Conservation (phyloP, 1,139 yeast genomes). For the Arxiozyma heterogenica region DNA sequence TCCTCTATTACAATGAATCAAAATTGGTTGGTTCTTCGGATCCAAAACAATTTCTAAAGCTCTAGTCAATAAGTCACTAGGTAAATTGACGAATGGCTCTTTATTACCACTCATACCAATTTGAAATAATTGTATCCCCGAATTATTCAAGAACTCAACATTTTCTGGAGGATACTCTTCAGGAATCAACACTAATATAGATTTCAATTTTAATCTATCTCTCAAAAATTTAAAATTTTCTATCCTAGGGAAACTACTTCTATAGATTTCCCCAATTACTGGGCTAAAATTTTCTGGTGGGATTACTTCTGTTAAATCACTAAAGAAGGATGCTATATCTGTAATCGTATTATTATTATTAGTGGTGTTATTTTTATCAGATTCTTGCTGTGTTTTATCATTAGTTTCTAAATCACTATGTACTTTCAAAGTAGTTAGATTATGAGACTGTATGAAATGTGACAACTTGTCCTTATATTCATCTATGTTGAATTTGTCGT, state of each 20-base stretch:
- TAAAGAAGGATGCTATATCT: neutral
- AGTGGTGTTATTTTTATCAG: neutral
- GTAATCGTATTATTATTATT: neutral
- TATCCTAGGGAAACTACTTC: slow-evolving; percentile 83
- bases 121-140: slow-evolving; percentile 66
- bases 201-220: slow-evolving; percentile 49
- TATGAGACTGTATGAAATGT: slow-evolving; percentile 1
- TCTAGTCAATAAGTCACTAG: slow-evolving; percentile 64
- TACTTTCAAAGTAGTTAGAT: neutral
- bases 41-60: slow-evolving; percentile 75
- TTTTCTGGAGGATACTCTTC: slow-evolving; percentile 85
- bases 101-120: slow-evolving; percentile 93
- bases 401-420: neutral
- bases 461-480: slow-evolving; percentile 18
- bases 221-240: slow-evolving; percentile 67
- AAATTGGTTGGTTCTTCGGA: slow-evolving; percentile 80
- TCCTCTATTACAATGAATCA: slow-evolving; percentile 92
- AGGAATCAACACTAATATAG: slow-evolving; percentile 76
- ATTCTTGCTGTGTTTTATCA: neutral
- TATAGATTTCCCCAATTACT: slow-evolving; percentile 68
- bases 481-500: slow-evolving; percentile 22
- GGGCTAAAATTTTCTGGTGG: slow-evolving; percentile 95
- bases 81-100: slow-evolving; percentile 83
- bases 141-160: slow-evolving; percentile 46
- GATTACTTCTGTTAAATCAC: slow-evolving; percentile 16